A percentile compares a stretch with the other conserved stretches of the same genome.
phyloP scores from a whole-genome alignment of 1,284 basidiomycete genomes.

The Puccinia novopanici region DNA sequence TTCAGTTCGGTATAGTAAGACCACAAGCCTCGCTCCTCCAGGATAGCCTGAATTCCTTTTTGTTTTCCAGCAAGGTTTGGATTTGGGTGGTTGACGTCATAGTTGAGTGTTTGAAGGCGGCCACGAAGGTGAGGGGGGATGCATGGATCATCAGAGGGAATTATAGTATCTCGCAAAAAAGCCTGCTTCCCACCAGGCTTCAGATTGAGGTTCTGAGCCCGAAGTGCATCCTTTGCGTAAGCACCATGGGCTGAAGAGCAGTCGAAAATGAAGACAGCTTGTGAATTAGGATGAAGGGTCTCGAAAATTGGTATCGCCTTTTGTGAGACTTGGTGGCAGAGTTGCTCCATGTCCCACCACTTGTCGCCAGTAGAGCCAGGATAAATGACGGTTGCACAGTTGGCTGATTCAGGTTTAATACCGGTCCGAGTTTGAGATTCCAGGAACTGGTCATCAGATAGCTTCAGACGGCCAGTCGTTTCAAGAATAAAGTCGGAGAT shows the following conservation, averaged over 20 bases:
- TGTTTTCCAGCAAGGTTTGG: not conserved
- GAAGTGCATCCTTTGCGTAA: not conserved
- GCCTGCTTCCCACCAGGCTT: slow-evolving; percentile 9
- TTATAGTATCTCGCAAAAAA: not conserved
- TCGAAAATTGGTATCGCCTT: slow-evolving; percentile 26
- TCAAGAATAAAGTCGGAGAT: slow-evolving; percentile 27
- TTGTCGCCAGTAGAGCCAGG: slow-evolving; percentile 16
- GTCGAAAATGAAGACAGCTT: slow-evolving; percentile 25
- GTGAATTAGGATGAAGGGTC: slow-evolving; percentile 9
- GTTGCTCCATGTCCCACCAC: slow-evolving; percentile 39
- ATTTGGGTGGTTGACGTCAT: not conserved
- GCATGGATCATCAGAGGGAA: slow-evolving; percentile 8
- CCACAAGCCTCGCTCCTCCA: slow-evolving; percentile 22
- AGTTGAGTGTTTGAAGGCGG: slow-evolving; percentile 1
- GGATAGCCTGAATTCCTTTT: slow-evolving; percentile 18
- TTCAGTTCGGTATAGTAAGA: not conserved
- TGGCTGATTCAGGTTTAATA: not conserved
- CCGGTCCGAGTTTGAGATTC: not conserved
- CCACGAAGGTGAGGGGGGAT: slow-evolving; percentile 17
- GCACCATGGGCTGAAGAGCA: slow-evolving; percentile 24
- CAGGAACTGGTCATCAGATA: not conserved
- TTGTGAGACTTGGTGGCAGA: not conserved
- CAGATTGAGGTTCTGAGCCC: slow-evolving; percentile 14
- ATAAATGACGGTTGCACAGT: slow-evolving; percentile 23
- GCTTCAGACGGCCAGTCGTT: not conserved